A percentile compares a stretch with the other conserved stretches of the same genome.
Evolutionary conservation across 148 eudicot genomes (phyloP).

Genomic region (Amaranthus cruentus): DNA sequence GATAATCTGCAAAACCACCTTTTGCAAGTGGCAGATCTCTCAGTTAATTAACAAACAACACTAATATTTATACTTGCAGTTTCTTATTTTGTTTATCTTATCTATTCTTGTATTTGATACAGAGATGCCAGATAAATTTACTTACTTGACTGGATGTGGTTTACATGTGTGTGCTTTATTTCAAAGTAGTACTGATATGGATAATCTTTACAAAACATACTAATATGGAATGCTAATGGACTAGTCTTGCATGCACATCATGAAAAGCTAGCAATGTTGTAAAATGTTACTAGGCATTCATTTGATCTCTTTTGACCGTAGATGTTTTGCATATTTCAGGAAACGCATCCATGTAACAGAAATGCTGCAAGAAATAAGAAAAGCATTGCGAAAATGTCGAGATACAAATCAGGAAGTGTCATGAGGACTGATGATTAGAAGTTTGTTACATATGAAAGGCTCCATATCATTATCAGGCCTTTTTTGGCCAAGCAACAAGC

Average conservation of each 20-base stretch:
- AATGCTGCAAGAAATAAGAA: slow-evolving; percentile 68
- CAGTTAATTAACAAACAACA: no score
- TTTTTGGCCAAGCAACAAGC: slow-evolving; percentile 7
- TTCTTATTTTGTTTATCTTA: not conserved
- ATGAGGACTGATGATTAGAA: not conserved
- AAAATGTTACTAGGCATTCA: not conserved
- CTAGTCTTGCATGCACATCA: not conserved
- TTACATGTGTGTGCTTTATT: not conserved
- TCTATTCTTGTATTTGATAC: not conserved
- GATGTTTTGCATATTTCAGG: slow-evolving; percentile 38
- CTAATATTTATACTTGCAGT: no score
- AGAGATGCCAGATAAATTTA: not conserved
- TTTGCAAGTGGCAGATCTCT: no score
- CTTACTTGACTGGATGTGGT: not conserved
- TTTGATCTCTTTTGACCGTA: slow-evolving; percentile 13
- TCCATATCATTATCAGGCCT: not conserved
- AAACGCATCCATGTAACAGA: slow-evolving; percentile 55
- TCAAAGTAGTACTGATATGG: not conserved
- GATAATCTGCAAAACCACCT: no score
- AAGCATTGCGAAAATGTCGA: slow-evolving; percentile 57
- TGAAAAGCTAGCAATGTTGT: not conserved
- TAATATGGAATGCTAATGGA: slow-evolving; percentile 7
- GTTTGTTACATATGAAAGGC: slow-evolving; percentile 8
- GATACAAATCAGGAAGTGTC: slow-evolving; percentile 15
- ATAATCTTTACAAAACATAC: not conserved